Evolutionary conservation across 495 filamentous ascomycete genomes (phyloP).

Genomic region (Hypoxylon crocopeplum): DNA sequence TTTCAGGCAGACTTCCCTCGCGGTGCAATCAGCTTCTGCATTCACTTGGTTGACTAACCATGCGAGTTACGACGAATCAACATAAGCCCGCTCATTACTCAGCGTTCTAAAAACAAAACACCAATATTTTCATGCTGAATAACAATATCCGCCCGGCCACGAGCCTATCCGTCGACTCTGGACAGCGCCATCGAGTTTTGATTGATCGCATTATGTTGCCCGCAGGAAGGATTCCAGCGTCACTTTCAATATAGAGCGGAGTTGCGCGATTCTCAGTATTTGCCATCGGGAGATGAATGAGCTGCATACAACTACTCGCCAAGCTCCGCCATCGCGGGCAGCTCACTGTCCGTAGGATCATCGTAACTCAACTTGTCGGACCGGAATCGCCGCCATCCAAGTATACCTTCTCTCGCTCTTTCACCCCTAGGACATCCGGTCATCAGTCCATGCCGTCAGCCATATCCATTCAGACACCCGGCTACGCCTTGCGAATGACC

Average conservation of each 20-base stretch:
- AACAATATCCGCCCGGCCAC: background rate
- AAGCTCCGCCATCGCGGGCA: constrained; percentile 16
- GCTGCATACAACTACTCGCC: constrained; percentile 24
- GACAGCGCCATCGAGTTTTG: constrained; percentile 8
- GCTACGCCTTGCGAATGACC: constrained; percentile 13
- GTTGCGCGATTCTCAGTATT: constrained; percentile 16
- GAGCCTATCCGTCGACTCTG: constrained; percentile 9
- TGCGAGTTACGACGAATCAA: constrained; percentile 18
- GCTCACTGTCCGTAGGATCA: constrained; percentile 3
- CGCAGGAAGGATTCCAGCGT: background rate
- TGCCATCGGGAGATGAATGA: constrained; percentile 15
- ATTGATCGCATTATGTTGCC: constrained; percentile 35
- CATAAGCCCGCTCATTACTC: constrained; percentile 17
- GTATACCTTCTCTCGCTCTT: background rate
- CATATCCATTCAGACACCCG: background rate
- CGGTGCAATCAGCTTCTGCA: constrained; percentile 14
- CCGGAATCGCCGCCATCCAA: constrained; percentile 3
- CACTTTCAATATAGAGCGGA: constrained; percentile 28
- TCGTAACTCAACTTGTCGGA: constrained; percentile 2
- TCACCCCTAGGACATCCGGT: background rate
- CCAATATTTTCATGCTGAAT: constrained; percentile 14
- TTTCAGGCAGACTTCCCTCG: constrained; percentile 3
- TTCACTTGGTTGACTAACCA: constrained; percentile 29
- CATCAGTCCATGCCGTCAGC: background rate
- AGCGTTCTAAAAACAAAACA: constrained; percentile 39